These are phyloP conservation scores for Orychophragmus violaceus DNA, from an alignment of 345 rosid species.

Conservation along the genomic window DNA sequence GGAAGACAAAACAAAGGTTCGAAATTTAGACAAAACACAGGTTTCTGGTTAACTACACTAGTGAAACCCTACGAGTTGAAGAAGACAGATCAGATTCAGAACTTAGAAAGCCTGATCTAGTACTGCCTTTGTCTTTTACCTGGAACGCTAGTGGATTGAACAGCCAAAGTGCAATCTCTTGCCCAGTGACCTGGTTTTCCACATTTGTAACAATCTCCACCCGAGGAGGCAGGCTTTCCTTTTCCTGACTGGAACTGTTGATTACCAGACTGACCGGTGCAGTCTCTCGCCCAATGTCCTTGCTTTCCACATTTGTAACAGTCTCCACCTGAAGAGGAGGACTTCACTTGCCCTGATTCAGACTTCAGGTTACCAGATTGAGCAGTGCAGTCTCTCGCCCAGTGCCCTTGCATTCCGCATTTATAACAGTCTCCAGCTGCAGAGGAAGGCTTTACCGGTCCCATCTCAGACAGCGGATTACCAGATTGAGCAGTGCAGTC, in stretches of 20 bases:
- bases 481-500: conserved; percentile 33
- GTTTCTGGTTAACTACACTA: background rate
- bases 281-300: conserved; percentile 53
- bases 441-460: conserved; percentile 4
- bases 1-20: background rate
- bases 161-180: conserved; percentile 42
- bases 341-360: conserved; percentile 11
- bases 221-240: conserved; percentile 13
- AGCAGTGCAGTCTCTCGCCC: conserved; percentile 45
- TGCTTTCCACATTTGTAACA: conserved; percentile 46
- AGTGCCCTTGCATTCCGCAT: conserved; percentile 39
- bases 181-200: conserved; percentile 60
- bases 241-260: conserved; percentile 21
- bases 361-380: conserved; percentile 15
- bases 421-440: conserved; percentile 16
- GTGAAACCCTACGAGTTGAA: background rate
- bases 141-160: conserved; percentile 3
- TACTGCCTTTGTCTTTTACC: conserved; percentile 30
- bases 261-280: conserved; percentile 29
- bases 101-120: conserved; percentile 11
- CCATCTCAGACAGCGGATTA: background rate
- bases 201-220: conserved; percentile 37
- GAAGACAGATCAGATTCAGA: background rate
- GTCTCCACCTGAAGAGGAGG: conserved; percentile 18
- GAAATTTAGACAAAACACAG: background rate